Base-by-base conservation (phyloP, 139 green algal genomes). In the Tetraselmis chui region DNA sequence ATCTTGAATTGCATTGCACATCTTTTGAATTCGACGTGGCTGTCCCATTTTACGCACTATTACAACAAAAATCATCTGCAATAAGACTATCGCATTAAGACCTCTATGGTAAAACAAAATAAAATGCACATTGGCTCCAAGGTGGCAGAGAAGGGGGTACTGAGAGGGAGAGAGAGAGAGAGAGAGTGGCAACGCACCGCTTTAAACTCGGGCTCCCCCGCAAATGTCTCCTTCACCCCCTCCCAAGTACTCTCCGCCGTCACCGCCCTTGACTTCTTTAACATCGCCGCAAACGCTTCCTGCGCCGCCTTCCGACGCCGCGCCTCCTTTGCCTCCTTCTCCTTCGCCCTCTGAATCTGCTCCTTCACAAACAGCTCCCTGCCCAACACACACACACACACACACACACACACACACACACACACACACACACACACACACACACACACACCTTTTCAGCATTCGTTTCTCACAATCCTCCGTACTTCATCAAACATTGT, bases 351-450 rank as follows among this genome's bases (percentile, higher is more conserved):
- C 27, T 11, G 24, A 27, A 24, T 23, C 27, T 59, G 45, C 28
- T 30, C 31, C 30, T 0, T 2, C 29, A 2, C 1, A 25, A n/a
- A 1, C 29, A 83, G 58, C 31, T 77, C 83, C 81, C 87, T 86
- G 28, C 78, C 79, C 32, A 83, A 78, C 75, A 76, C 77, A 1
- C 29, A 80, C 1, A 45, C 58, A 28, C 77, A 81, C 28, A 83
- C 81, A n/a, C 45, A 80, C 0, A 32, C 75, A 1, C 59, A 30
- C 78, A 89, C 76, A 75, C 85, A 76, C 85, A 94, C 92, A 91
- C 91, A 83, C 88, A 92, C 75, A 86, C 58, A 76, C 87, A 83
- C 86, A 90, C 94, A 81, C 78, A 83, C 5, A 30, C 32, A 22
- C 59, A n/a, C 59, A 75, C 59, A n/a, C 23, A 23, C 23, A 75